Conservation (phyloP, 345 rosid genomes). For the Rubroshorea leprosula region DNA sequence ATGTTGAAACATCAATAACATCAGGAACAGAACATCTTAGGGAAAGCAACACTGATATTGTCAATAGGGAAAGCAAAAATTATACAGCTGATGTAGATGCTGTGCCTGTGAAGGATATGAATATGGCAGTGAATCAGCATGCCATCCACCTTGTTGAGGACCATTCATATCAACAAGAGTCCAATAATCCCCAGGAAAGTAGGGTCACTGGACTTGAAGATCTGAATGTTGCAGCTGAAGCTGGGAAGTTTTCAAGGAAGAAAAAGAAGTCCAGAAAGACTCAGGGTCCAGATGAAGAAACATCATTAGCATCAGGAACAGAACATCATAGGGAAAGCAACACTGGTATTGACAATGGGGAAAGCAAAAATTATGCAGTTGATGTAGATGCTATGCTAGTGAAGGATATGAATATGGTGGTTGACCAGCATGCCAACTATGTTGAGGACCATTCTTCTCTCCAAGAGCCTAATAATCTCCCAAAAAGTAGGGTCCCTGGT, state of each 20-base stretch:
- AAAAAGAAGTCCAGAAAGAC: conserved; percentile 38
- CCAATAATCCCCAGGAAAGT: neutral
- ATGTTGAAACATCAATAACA: conserved; percentile 12
- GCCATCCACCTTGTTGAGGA: neutral
- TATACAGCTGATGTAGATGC: conserved; percentile 9
- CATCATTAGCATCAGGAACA: conserved; percentile 15
- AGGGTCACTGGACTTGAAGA: conserved; percentile 6
- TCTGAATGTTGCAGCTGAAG: conserved; percentile 9
- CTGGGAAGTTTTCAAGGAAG: conserved; percentile 33
- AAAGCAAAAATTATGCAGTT: conserved; percentile 12
- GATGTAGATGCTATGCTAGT: conserved; percentile 9
- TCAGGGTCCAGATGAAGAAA: conserved; percentile 21
- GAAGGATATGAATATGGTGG: conserved; percentile 1
- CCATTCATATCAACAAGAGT: neutral
- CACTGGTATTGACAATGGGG: neutral
- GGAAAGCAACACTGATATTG: neutral
- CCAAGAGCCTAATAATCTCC: conserved; percentile 1
- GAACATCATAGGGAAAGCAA: conserved; percentile 6
- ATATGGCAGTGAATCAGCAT: conserved; percentile 12
- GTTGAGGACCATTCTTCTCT: neutral
- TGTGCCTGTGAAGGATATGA: conserved; percentile 3
- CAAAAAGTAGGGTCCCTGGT: conserved; percentile 2
- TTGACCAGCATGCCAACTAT: conserved; percentile 8
- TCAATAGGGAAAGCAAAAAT: conserved; percentile 13
- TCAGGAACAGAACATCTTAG: conserved; percentile 16